Base-by-base conservation (phyloP, 192 early-diverging fungal species). In the Gamsiella multidivaricata region DNA sequence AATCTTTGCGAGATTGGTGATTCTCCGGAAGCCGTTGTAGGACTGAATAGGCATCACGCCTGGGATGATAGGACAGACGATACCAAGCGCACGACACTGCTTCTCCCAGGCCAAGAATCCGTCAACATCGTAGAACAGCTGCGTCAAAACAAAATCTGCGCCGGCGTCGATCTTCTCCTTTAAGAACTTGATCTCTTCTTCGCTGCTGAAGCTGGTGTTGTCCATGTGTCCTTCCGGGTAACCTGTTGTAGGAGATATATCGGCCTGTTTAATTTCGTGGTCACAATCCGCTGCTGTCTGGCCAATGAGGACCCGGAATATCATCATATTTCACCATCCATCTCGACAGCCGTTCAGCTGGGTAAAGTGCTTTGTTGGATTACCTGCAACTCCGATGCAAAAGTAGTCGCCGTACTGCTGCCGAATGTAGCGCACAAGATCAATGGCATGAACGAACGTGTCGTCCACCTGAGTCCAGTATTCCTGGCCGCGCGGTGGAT, bases 31-130 rank as follows among this genome's bases (percentile, higher is more conserved):
- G 36, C 90, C 91, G 28, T 87, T 89, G 57, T 88, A 93, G 45
- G 82, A 88, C 61, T 94, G 94, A 56, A 95, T 94, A 42, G 92
- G 92, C 92, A 95, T 94, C 43, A 95, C 88, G 25, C 94, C 94
- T n/a, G 94, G 93, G 31, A 95, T 83, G 72, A 95, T 87, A 28
- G 86, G 86, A 25, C 91, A 81, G 20, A 62, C 34, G 47, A 87
- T 87, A 9, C 86, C 83, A 46, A 54, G 25, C 2, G 54, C 7
- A 22, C 91, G 86, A 72, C 89, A 89, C n/a, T 87, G 52, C 43
- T 84, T 82, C 28, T 87, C 78, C 94, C 94, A 95, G 1, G 74
- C 67, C n/a, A 92, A 39, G 80, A 90, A 95, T 1, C 82, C 39
- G 53, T 93, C 90, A 14, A 84, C 82, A 69, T 95, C 90, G 70